These are phyloP conservation scores for Boechera retrofracta DNA, from an alignment of 345 rosid genomes.

Conservation along the genomic window DNA sequence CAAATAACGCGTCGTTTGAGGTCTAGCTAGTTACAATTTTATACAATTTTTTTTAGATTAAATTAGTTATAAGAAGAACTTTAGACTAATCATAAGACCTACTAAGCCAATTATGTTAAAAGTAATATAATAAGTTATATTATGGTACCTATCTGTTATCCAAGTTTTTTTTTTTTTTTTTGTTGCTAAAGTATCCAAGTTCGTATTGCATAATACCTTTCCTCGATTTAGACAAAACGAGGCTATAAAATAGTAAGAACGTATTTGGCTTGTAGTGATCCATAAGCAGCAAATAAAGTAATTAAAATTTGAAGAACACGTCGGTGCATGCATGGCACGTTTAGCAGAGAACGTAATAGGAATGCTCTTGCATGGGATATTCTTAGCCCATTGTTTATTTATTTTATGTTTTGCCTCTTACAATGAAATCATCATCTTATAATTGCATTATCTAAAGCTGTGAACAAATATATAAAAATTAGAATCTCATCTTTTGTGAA, in stretches of 20 bases:
- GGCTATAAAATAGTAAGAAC: slow-evolving; percentile 27
- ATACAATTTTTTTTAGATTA: background rate
- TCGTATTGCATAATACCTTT: slow-evolving; percentile 7
- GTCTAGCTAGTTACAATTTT: background rate
- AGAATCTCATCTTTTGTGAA: slow-evolving; percentile 39
- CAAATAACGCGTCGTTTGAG: background rate
- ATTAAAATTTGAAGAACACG: slow-evolving; percentile 30
- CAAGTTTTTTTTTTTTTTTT: background rate
- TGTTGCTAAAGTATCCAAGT: background rate
- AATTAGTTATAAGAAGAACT: background rate
- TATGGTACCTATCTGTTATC: background rate
- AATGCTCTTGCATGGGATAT: slow-evolving; percentile 61
- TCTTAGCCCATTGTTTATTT: background rate
- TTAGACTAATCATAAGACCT: slow-evolving; percentile 5
- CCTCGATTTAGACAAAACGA: slow-evolving; percentile 30
- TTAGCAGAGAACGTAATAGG: slow-evolving; percentile 55
- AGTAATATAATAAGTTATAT: slow-evolving; percentile 1
- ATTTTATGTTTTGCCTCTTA: slow-evolving; percentile 51
- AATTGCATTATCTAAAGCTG: slow-evolving; percentile 58
- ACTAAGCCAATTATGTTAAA: slow-evolving; percentile 15
- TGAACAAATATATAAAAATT: slow-evolving; percentile 24
- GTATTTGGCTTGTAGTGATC: slow-evolving; percentile 29
- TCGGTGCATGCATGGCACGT: slow-evolving; percentile 62
- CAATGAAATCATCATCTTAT: slow-evolving; percentile 81
- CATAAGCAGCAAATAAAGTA: slow-evolving; percentile 6